These are phyloP conservation scores for Chytriomyces sp. DNA, from an alignment of 192 early-diverging fungal species.

Conservation along the genomic window DNA sequence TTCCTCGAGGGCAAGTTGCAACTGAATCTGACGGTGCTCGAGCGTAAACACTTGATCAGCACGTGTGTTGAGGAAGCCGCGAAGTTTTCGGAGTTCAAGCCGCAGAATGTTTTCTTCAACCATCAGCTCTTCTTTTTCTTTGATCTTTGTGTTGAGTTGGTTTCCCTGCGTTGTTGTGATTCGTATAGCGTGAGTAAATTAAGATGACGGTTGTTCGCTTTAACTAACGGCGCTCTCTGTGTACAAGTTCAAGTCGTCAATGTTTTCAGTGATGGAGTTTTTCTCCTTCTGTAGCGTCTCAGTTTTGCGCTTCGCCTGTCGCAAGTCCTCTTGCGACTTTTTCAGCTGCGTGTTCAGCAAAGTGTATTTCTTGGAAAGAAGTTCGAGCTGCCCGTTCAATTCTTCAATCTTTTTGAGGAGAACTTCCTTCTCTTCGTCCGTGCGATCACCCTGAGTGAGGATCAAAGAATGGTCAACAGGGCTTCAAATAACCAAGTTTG, in stretches of 20 bases:
- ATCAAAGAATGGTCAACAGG: not conserved
- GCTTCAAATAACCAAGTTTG: not conserved
- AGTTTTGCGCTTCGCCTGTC: slow-evolving; percentile 51
- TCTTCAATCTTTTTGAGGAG: slow-evolving; percentile 55
- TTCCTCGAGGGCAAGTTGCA: slow-evolving; percentile 64
- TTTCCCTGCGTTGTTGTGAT: slow-evolving; percentile 35
- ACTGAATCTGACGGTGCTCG: slow-evolving; percentile 57
- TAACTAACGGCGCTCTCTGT: slow-evolving; percentile 58
- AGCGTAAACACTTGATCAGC: slow-evolving; percentile 64
- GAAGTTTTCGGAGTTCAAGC: slow-evolving; percentile 61
- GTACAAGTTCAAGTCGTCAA: slow-evolving; percentile 65
- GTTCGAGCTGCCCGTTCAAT: slow-evolving; percentile 53
- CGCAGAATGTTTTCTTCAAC: slow-evolving; percentile 66
- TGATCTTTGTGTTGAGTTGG: slow-evolving; percentile 54
- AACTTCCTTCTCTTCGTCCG: slow-evolving; percentile 67
- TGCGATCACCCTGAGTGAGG: slow-evolving; percentile 55
- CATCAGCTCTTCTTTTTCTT: slow-evolving; percentile 68
- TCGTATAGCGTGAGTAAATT: not conserved
- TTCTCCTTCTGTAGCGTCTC: slow-evolving; percentile 57
- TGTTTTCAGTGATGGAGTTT: slow-evolving; percentile 45
- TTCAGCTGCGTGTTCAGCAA: slow-evolving; percentile 63
- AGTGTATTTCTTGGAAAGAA: slow-evolving; percentile 44
- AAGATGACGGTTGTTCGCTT: not conserved
- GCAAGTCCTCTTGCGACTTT: slow-evolving; percentile 62
- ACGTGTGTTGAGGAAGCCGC: slow-evolving; percentile 56